Percentiles rank a stretch among this genome's conserved stretches.
These are phyloP conservation scores for Paspalum vaginatum DNA, from an alignment of 176 grass and related monocot species.

Conservation along the genomic window DNA sequence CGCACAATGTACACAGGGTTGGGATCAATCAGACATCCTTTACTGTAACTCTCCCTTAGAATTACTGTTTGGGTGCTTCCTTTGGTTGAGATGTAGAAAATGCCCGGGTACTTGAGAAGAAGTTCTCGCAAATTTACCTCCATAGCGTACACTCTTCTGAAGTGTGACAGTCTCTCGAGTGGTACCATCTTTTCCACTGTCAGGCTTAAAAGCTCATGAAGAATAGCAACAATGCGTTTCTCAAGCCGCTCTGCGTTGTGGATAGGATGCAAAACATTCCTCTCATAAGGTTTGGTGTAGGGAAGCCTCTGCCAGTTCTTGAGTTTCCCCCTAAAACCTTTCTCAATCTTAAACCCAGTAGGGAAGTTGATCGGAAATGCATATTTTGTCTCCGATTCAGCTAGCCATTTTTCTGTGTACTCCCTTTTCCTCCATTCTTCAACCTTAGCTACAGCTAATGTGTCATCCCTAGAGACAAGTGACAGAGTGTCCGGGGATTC, in stretches of 20 bases:
- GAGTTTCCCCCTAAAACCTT: conserved; percentile 56
- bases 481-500: conserved; percentile 46
- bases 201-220: conserved; percentile 63
- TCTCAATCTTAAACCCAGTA: conserved; percentile 61
- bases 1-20: conserved; percentile 53
- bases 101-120: conserved; percentile 68
- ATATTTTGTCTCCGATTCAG: conserved; percentile 60
- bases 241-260: conserved; percentile 43
- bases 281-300: conserved; percentile 64
- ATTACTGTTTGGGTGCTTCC: conserved; percentile 54
- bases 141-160: conserved; percentile 53
- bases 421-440: conserved; percentile 71
- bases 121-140: conserved; percentile 64
- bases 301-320: conserved; percentile 70
- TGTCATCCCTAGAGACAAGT: conserved; percentile 43
- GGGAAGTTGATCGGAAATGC: conserved; percentile 65
- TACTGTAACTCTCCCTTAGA: conserved; percentile 61
- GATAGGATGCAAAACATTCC: conserved; percentile 33
- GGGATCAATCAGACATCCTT: conserved; percentile 52
- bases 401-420: conserved; percentile 67
- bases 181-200: conserved; percentile 58
- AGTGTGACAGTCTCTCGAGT: conserved; percentile 62
- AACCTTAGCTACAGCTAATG: conserved; percentile 53
- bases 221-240: conserved; percentile 61
- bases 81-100: conserved; percentile 80